Evolutionary conservation across 2,329 filamentous ascomycete genomes (phyloP).

Genomic region (Botryotinia narcissicola): DNA sequence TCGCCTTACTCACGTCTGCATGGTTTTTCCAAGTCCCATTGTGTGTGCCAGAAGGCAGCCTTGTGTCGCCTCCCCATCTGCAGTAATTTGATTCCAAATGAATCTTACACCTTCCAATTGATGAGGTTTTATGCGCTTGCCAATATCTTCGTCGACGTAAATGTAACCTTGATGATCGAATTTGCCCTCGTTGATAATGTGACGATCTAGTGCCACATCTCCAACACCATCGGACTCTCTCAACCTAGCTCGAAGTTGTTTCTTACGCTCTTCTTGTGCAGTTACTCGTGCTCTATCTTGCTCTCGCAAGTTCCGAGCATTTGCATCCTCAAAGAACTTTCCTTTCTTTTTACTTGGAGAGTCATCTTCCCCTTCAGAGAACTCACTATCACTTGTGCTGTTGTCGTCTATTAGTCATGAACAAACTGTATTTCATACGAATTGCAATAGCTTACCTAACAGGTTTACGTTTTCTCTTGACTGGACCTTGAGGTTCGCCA

Average conservation of each 20-base stretch:
- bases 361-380: conserved; percentile 2
- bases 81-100: conserved; percentile 77
- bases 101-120: conserved; percentile 81
- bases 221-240: conserved; percentile 45
- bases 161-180: conserved; percentile 58
- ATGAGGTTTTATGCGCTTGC: conserved; percentile 68
- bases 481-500: conserved; percentile 39
- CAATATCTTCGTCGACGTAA: conserved; percentile 64
- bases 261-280: conserved; percentile 53
- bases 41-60: conserved; percentile 84
- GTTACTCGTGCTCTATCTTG: conserved; percentile 52
- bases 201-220: conserved; percentile 45
- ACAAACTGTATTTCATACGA: neutral
- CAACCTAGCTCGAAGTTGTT: conserved; percentile 47
- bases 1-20: conserved; percentile 63
- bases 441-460: conserved; percentile 23
- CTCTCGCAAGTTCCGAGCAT: conserved; percentile 49
- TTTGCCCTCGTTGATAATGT: conserved; percentile 68
- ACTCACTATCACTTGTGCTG: conserved; percentile 3
- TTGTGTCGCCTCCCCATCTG: conserved; percentile 53
- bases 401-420: neutral
- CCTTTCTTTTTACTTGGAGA: conserved; percentile 38
- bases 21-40: conserved; percentile 91
- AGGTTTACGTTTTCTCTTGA: conserved; percentile 40
- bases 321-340: conserved; percentile 47